phyloP scores from a whole-genome alignment of 2,329 filamentous ascomycete genomes.

The Scedosporium aurantiacum region DNA sequence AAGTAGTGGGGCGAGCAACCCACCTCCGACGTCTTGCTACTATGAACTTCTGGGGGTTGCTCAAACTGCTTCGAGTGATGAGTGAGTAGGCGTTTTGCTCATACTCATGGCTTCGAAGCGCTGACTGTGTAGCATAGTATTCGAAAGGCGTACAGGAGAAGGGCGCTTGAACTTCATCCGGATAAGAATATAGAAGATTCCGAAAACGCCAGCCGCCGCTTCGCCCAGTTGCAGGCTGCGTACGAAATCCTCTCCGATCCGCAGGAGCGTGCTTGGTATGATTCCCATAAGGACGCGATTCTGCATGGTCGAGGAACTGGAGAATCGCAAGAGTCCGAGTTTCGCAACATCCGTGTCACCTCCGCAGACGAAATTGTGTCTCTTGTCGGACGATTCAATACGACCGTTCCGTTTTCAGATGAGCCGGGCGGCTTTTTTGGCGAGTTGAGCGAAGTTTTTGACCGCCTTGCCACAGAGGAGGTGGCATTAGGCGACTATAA shows the following conservation, averaged over 20 bases:
- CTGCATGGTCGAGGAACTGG: slow-evolving; percentile 51
- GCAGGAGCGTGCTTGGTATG: slow-evolving; percentile 95
- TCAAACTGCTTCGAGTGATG: slow-evolving; percentile 64
- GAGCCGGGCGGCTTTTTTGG: slow-evolving; percentile 76
- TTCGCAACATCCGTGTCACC: slow-evolving; percentile 61
- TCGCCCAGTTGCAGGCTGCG: slow-evolving; percentile 85
- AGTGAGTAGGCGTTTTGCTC: slow-evolving; percentile 38
- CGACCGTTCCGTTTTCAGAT: slow-evolving; percentile 69
- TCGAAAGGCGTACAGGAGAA: slow-evolving; percentile 83
- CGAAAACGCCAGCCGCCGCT: slow-evolving; percentile 70
- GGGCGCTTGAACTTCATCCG: slow-evolving; percentile 86
- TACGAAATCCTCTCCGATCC: slow-evolving; percentile 95
- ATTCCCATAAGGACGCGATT: slow-evolving; percentile 82
- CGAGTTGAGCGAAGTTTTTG: slow-evolving; percentile 65
- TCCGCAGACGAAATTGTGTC: slow-evolving; percentile 68
- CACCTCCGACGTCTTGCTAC: slow-evolving; percentile 59
- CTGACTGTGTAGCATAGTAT: slow-evolving; percentile 44
- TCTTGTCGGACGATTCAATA: slow-evolving; percentile 71
- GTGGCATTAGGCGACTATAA: slow-evolving; percentile 61
- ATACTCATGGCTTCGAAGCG: neutral
- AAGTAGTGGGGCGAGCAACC: slow-evolving; percentile 15
- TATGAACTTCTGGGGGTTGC: slow-evolving; percentile 75
- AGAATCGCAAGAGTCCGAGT: slow-evolving; percentile 44
- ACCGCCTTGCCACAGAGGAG: slow-evolving; percentile 71
- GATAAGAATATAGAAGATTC: slow-evolving; percentile 86